A percentile compares a stretch with the other conserved stretches of the same genome.
Evolutionary conservation across 768 basidiomycete genomes (phyloP).

Genomic region (Russula dissimulans): DNA sequence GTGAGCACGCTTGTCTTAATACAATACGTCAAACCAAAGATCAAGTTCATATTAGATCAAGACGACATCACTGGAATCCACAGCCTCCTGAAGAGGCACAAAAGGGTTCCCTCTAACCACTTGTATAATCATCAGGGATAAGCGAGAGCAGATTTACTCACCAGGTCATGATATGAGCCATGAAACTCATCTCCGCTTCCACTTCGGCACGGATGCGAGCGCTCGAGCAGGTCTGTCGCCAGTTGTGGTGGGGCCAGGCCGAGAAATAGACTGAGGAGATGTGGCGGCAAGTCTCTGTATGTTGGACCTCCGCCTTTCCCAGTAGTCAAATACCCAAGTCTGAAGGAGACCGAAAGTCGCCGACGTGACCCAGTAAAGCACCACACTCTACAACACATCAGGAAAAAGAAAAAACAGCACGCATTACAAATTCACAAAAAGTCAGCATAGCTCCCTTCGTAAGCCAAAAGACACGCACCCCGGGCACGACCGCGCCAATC

Average conservation of each 20-base stretch:
- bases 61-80: slow-evolving; percentile 53
- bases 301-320: slow-evolving; percentile 37
- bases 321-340: slow-evolving; percentile 64
- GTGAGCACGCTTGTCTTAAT: not conserved
- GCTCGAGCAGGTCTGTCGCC: not conserved
- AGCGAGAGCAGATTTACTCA: slow-evolving; percentile 10
- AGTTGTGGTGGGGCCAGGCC: not conserved
- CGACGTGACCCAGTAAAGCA: slow-evolving; percentile 72
- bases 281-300: not conserved
- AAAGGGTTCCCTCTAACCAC: slow-evolving; percentile 64
- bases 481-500: slow-evolving; percentile 58
- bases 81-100: slow-evolving; percentile 25
- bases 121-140: slow-evolving; percentile 54
- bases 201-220: not conserved
- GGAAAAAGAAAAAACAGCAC: not conserved
- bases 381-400: slow-evolving; percentile 40
- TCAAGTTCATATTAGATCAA: slow-evolving; percentile 88
- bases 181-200: slow-evolving; percentile 1
- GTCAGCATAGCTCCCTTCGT: not conserved
- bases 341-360: slow-evolving; percentile 66
- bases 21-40: not conserved
- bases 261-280: not conserved
- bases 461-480: slow-evolving; percentile 37
- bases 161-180: not conserved
- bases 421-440: not conserved